Evolutionary conservation across 306 rosid genomes (phyloP), one percentile per base, ranked within the genome.

Genomic region (Rosa lucieae): DNA sequence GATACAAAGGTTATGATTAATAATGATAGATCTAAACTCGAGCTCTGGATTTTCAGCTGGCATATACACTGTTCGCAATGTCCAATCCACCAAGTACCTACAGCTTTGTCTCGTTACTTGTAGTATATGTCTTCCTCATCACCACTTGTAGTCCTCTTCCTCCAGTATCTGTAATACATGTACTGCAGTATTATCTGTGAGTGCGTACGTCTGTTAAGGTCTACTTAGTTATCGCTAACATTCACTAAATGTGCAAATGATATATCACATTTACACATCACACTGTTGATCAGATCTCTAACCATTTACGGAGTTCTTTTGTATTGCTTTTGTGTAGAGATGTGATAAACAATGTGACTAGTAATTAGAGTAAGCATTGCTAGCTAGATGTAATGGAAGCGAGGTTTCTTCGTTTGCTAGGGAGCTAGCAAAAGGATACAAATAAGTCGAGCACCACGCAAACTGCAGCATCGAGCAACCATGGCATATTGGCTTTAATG

Each of bases 401-500:
- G 0, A 5, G 3, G 13, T 17, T 15, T 35, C 2, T 35, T 6
- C 39, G 12, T 37, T 37, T 15, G 46, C 70, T 37, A 35, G 13
- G 7, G 23, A n/a, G 12, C 23, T 40, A 67, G 39, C 42, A 11
- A 68, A 56, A 90, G 98, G 97, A 94, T 94, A 94, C 98, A 77
- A 94, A 92, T 87, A 92, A 80, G 93, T 94, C 97, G 18, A 94
- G 87, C 21, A 78, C 89, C 80, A 94, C 99, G 32, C 97, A 94
- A 44, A 87, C 95, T n/a, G 40, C 79, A 14, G 97, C 99, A 88
- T 95, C 99, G 83, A 95, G 83, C 84, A 95, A 73, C 99, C 99
- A 95, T 40, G 99, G 86, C 93, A 95, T 75, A 62, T 95, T 95
- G 1, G 98, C 97, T 84, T 88, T 86, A 83, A 91, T 95, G 71